Conservation (phyloP, 495 filamentous ascomycete species). For the Hypoxylon lienhwacheense region DNA sequence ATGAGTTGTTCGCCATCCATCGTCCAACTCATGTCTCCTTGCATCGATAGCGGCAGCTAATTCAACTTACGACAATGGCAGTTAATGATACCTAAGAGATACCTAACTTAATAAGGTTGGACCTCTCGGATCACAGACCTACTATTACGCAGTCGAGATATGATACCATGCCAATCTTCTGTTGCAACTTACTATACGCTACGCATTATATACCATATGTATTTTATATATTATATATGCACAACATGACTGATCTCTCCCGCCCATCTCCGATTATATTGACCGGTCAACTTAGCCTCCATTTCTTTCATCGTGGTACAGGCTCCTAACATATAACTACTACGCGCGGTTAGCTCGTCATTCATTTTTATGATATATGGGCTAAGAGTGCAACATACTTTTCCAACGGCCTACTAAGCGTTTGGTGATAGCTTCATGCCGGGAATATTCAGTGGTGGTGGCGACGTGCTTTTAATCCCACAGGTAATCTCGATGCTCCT, state of each 20-base stretch:
- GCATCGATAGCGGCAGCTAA: too few species aligned
- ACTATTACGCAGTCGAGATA: too few species aligned
- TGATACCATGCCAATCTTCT: too few species aligned
- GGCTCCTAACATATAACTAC: constrained; percentile 1
- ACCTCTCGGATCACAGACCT: too few species aligned
- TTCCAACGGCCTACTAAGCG: constrained; percentile 31
- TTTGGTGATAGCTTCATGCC: constrained; percentile 30
- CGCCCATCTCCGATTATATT: too few species aligned
- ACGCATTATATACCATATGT: constrained; percentile 11
- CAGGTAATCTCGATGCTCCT: constrained; percentile 45
- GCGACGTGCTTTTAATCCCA: constrained; percentile 34
- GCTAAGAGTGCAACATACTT: constrained; percentile 1
- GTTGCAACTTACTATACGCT: too few species aligned
- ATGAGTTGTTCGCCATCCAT: constrained; percentile 1
- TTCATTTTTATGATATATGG: constrained; percentile 14
- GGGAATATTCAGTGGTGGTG: constrained; percentile 32
- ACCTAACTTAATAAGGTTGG: too few species aligned
- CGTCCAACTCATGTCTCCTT: constrained; percentile 12
- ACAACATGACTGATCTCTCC: background rate
- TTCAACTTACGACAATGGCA: too few species aligned
- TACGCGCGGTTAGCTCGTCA: constrained; percentile 5
- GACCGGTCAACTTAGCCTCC: background rate
- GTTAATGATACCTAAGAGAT: too few species aligned
- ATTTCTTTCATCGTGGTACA: background rate
- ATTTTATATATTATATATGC: constrained; percentile 1